phyloP scores from a whole-genome alignment of 371 early-diverging fungal species.

The Phascolomyces articulosus region DNA sequence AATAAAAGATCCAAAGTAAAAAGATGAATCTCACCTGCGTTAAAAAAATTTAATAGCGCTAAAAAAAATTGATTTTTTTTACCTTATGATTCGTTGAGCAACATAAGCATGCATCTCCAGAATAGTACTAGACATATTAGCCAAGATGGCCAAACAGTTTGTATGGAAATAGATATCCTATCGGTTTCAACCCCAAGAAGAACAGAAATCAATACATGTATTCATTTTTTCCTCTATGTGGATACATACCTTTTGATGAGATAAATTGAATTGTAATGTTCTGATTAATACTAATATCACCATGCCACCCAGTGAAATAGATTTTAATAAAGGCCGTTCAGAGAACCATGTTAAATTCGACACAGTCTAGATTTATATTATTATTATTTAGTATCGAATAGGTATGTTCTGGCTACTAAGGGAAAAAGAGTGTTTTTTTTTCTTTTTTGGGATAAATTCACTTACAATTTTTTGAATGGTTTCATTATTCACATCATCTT shows the following conservation, averaged over 20 bases:
- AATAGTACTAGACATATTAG: constrained; percentile 68
- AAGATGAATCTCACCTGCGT: not conserved
- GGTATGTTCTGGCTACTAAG: too few species aligned
- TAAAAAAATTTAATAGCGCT: too few species aligned
- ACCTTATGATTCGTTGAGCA: constrained; percentile 75
- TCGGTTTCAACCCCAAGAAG: not conserved
- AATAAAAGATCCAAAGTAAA: not conserved
- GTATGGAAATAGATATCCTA: constrained; percentile 75
- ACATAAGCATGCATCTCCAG: constrained; percentile 72
- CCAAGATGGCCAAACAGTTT: constrained; percentile 65
- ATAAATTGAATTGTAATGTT: constrained; percentile 69
- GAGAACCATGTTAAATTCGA: constrained; percentile 74
- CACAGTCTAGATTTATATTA: constrained; percentile 37
- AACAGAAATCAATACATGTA: not conserved
- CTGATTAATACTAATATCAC: constrained; percentile 66
- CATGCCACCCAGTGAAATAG: constrained; percentile 70
- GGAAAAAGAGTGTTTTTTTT: too few species aligned
- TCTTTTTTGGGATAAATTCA: not conserved
- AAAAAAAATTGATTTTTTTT: constrained; percentile 11
- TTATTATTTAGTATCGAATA: too few species aligned
- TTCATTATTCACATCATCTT: constrained; percentile 76
- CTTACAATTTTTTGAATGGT: constrained; percentile 76
- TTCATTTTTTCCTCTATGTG: constrained; percentile 2
- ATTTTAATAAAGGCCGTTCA: constrained; percentile 67
- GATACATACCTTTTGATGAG: constrained; percentile 60